These are phyloP conservation scores for Choiromyces venosus DNA, from an alignment of 495 filamentous ascomycete genomes.

Conservation along the genomic window DNA sequence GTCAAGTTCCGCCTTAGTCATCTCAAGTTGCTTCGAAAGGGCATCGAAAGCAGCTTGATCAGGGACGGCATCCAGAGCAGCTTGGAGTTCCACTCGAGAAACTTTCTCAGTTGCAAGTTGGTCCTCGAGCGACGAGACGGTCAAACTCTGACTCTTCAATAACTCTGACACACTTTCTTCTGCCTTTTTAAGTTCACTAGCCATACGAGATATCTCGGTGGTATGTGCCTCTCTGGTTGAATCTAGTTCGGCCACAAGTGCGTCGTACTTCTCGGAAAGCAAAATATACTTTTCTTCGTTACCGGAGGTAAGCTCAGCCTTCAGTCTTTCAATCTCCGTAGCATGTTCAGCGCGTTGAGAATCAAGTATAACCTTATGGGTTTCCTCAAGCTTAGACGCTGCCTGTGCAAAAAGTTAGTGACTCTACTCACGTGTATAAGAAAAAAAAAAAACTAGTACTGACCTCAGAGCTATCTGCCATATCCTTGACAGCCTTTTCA, in stretches of 20 bases:
- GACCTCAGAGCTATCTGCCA: constrained; percentile 36
- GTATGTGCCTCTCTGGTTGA: constrained; percentile 21
- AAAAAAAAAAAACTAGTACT: constrained; percentile 29
- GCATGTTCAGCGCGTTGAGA: constrained; percentile 26
- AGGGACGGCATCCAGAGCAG: constrained; percentile 26
- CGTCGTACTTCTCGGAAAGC: constrained; percentile 32
- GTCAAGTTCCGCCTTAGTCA: constrained; percentile 18
- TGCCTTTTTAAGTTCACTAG: constrained; percentile 28
- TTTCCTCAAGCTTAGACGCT: constrained; percentile 30
- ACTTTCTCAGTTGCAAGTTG: constrained; percentile 25
- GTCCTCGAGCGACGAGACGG: constrained; percentile 22
- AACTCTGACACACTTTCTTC: constrained; percentile 27
- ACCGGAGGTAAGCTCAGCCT: constrained; percentile 21
- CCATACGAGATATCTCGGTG: constrained; percentile 29
- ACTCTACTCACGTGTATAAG: constrained; percentile 19
- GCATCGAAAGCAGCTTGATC: constrained; percentile 13
- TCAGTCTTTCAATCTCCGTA: constrained; percentile 25
- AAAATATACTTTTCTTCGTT: constrained; percentile 38
- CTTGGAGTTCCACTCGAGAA: constrained; percentile 25
- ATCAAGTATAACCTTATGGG: constrained; percentile 30
- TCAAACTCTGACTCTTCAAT: constrained; percentile 19
- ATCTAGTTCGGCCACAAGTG: constrained; percentile 19
- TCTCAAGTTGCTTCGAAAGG: constrained; percentile 16
- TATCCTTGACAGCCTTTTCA: constrained; percentile 25
- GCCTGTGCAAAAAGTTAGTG: constrained; percentile 36